These are phyloP conservation scores for Excoecaria agallocha DNA, from an alignment of 345 rosid genomes.

Conservation along the genomic window DNA sequence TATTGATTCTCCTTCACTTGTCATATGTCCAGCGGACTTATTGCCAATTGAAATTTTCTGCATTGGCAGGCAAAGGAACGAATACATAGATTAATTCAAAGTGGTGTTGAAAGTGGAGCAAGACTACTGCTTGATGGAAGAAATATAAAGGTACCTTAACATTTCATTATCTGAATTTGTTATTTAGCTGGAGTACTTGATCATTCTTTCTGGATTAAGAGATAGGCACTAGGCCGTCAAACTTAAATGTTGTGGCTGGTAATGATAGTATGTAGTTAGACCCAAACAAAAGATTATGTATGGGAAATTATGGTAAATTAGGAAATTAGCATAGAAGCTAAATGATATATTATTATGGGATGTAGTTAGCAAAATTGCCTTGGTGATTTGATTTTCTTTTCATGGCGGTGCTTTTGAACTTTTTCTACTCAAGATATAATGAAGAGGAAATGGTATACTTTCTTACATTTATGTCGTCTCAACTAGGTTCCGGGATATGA, in stretches of 20 bases:
- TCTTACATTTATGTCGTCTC: slow-evolving; percentile 16
- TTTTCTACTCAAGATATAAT: not conserved
- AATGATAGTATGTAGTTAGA: not conserved
- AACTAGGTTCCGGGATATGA: slow-evolving; percentile 89
- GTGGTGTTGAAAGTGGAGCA: slow-evolving; percentile 83
- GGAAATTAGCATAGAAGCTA: no score
- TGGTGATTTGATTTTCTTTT: not conserved
- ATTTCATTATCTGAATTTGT: not conserved
- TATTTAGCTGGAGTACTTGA: not conserved
- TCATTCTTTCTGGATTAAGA: not conserved
- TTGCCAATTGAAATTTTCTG: slow-evolving; percentile 3
- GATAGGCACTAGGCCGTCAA: not conserved
- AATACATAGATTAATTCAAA: slow-evolving; percentile 68
- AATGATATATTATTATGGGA: not conserved
- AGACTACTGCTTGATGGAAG: slow-evolving; percentile 86
- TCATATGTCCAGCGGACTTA: not conserved
- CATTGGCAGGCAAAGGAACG: slow-evolving; percentile 84
- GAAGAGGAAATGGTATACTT: not conserved
- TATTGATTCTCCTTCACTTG: not conserved
- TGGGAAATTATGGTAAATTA: not conserved
- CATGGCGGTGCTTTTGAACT: not conserved
- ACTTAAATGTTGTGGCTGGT: not conserved
- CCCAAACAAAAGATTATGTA: not conserved
- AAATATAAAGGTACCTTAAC: slow-evolving; percentile 56
- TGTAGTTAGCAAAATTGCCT: not conserved